Base-by-base conservation (phyloP, 129 eudicot genomes). In the Flaveria linearis region DNA sequence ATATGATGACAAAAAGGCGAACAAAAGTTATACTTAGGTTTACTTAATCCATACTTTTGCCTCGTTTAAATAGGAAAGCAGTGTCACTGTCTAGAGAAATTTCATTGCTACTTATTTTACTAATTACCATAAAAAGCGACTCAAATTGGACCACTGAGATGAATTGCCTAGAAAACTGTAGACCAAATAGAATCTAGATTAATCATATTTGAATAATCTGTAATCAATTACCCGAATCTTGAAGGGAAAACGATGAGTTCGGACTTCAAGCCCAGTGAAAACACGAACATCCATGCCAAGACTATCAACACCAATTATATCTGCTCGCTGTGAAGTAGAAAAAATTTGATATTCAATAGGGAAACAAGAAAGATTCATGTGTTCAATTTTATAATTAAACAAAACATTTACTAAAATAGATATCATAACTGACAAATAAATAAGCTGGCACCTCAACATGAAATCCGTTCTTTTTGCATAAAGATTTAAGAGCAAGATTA, bases 201-300 rank as follows among this genome's bases (percentile, higher is more conserved):
- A 36, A 56, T 20, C 36, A 47, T 1, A 39, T 30, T 23, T 25
- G 7, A 1, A 60, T 1, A 1, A 71, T 70, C 28, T 33, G 26
- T 9, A 14, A 72, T 64, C 52, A 57, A 80, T 81, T 80, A 90
- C 96, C 89, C 82, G 87, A 72, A 46, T 78, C 84, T 86, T 90
- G 85, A 90, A 90, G 67, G 96, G 86, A 46, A 88, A 90, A 25
- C 96, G 96, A 78, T 90, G 91, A 17, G 96, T 90, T 68, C 81
- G 68, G 39, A 90, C 93, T 90, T 90, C 91, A 78, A 78, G 78
- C 56, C 96, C 96, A 0, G 82, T 73, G 75, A 80, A 82, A 75
- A 84, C 86, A 51, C 93, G 84, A 72, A 90, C 96, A 69, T 90
- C 96, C 81, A 88, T 78, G 66, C 96, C 96, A 77, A 88, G 93